Base-by-base conservation (phyloP, 352 stramenopile species). In the Phytopythium oedochilum region DNA sequence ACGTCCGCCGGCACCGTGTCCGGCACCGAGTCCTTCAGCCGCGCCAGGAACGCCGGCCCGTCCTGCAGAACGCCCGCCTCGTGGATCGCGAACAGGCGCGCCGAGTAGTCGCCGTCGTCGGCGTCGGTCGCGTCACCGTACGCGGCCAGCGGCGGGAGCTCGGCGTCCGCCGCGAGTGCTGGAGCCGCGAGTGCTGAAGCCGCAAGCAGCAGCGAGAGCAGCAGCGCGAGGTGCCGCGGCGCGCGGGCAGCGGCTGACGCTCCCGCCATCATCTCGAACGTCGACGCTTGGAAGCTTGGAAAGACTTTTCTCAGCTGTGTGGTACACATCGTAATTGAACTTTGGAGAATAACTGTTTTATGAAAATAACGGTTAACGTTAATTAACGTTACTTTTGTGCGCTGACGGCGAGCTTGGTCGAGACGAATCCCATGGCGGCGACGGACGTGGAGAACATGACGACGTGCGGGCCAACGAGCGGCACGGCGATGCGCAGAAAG, bases 381-480 rank as follows among this genome's bases (percentile, higher is more conserved):
- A 5, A 32, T 32, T 32, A 5, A 10, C 9, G 5, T 32, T 32
- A 5, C 29, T 32, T 32, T 5, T 32, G 5, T 32, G 29, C 29
- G 29, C 29, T 32, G 14, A 88, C 56, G 20, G 88, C 72, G 14
- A 86, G 43, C 35, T 86, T 87, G 28, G 78, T 88, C 9, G 78
- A 68, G 22, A 87, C 73, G 38, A 87, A 89, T 28, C 81, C 81
- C 72, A 89, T 83, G 53, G 78, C 60, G 5, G 74, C 75, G 45
- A 89, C 66, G 1, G 81, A 89, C 42, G 69, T 73, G 18, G 78
- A 87, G 46, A 86, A 77, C 72, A 91, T 91, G 52, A 66, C 68
- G 11, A 86, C 61, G 43, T 78, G 81, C 40, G 81, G 78, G 39
- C 49, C 65, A 28, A 88, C 60, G 46, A 88, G 68, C 29, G 81